Evolutionary conservation across 2,329 filamentous ascomycete genomes (phyloP).

Genomic region (Diplodia scrobiculata): DNA sequence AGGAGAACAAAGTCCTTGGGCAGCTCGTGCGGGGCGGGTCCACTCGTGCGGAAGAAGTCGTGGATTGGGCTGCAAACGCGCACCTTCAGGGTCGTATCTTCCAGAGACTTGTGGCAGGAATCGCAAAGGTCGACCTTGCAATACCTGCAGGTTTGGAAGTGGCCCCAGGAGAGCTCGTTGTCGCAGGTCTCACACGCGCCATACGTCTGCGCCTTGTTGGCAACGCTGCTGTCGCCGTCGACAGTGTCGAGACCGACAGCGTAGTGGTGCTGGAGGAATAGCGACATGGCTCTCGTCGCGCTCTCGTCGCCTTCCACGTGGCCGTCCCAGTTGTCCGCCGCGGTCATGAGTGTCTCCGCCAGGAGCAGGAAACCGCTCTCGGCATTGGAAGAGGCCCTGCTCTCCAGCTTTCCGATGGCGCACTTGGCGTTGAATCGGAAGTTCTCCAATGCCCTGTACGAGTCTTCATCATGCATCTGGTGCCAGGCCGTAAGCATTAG

Average conservation of each 20-base stretch:
- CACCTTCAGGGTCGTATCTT: conserved; percentile 11
- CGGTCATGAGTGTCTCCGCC: conserved; percentile 23
- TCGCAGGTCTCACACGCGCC: conserved; percentile 24
- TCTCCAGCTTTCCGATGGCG: conserved; percentile 20
- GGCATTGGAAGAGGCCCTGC: conserved; percentile 17
- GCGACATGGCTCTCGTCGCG: conserved; percentile 17
- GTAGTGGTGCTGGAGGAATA: conserved; percentile 22
- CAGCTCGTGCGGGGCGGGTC: conserved; percentile 14
- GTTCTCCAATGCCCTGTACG: conserved; percentile 18
- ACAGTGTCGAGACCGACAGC: background rate
- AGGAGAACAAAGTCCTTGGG: conserved; percentile 19
- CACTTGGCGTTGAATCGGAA: conserved; percentile 20
- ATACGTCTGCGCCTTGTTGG: conserved; percentile 7
- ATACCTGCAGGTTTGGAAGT: conserved; percentile 23
- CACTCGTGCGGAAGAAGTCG: conserved; percentile 22
- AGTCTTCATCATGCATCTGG: conserved; percentile 10
- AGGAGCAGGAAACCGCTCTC: conserved; percentile 23
- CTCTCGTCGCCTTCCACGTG: conserved; percentile 18
- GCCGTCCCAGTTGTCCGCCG: conserved; percentile 22
- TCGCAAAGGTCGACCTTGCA: conserved; percentile 26
- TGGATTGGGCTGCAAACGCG: conserved; percentile 19
- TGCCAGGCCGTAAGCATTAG: conserved; percentile 25
- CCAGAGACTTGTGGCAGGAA: conserved; percentile 16
- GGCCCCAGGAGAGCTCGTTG: conserved; percentile 13
- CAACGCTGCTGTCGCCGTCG: background rate